Conservation (phyloP, 768 basidiomycete species). For the Candolleomyces efflorescens region DNA sequence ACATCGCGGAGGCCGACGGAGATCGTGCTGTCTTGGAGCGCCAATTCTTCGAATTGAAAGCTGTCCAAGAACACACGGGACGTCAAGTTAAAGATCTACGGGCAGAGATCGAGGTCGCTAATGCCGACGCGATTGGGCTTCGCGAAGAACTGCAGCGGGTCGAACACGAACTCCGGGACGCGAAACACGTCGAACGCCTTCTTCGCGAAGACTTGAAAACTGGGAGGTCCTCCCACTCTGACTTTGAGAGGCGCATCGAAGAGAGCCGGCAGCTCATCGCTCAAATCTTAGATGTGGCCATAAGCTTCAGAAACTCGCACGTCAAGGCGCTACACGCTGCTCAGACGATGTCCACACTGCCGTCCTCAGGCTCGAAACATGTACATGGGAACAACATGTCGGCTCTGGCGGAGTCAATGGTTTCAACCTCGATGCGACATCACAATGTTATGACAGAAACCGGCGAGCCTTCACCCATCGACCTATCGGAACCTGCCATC, state of each 20-base stretch:
- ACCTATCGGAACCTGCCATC: constrained; percentile 67
- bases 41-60: constrained; percentile 71
- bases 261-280: constrained; percentile 66
- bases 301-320: constrained; percentile 74
- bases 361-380: constrained; percentile 42
- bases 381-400: constrained; percentile 15
- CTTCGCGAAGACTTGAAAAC: constrained; percentile 71
- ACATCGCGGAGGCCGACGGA: constrained; percentile 89
- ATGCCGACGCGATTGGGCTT: constrained; percentile 63
- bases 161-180: constrained; percentile 66
- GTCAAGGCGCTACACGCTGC: constrained; percentile 64
- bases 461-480: constrained; percentile 70
- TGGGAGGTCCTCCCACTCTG: constrained; percentile 64
- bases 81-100: constrained; percentile 61
- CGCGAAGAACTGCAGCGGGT: constrained; percentile 71
- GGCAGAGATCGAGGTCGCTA: constrained; percentile 57
- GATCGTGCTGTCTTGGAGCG: constrained; percentile 92
- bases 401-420: constrained; percentile 45
- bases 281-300: constrained; percentile 76
- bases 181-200: constrained; percentile 60
- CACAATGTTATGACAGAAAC: constrained; percentile 44
- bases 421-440: constrained; percentile 49
- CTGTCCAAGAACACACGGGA: constrained; percentile 54
- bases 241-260: constrained; percentile 65
- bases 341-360: constrained; percentile 53